Evolutionary conservation across 805 yeast genomes (phyloP).

Genomic region (Candida saitoana): DNA sequence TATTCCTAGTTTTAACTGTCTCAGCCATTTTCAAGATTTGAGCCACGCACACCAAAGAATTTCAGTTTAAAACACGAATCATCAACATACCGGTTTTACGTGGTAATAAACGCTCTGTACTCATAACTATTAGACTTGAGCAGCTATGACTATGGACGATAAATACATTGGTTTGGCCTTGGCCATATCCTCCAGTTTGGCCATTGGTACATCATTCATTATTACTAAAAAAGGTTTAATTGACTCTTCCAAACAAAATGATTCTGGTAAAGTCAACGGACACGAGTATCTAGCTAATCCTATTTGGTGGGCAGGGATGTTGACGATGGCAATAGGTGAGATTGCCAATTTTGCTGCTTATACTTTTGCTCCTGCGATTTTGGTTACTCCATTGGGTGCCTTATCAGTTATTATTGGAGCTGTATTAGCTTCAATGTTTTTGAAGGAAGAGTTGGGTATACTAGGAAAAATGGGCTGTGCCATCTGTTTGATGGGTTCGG

Average conservation of each 20-base stretch:
- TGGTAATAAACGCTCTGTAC: neutral
- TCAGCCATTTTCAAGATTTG: neutral
- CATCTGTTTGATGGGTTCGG: conserved; percentile 81
- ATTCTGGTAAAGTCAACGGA: conserved; percentile 55
- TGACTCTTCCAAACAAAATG: conserved; percentile 58
- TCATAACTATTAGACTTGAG: neutral
- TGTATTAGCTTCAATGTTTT: conserved; percentile 76
- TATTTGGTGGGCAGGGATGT: conserved; percentile 91
- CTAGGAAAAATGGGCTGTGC: conserved; percentile 93
- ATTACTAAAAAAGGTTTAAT: conserved; percentile 83
- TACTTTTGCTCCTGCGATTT: conserved; percentile 90
- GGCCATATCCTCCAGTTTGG: conserved; percentile 82
- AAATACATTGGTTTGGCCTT: conserved; percentile 85
- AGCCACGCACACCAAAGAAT: neutral
- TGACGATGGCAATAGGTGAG: conserved; percentile 88
- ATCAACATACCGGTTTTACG: neutral
- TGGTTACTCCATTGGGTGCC: conserved; percentile 91
- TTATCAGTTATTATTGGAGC: conserved; percentile 89
- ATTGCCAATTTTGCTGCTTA: conserved; percentile 91
- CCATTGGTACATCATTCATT: conserved; percentile 87
- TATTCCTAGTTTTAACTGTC: neutral
- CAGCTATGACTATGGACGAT: conserved; percentile 52
- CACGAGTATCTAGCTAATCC: conserved; percentile 77
- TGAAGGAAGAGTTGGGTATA: conserved; percentile 82
- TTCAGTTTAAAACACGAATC: neutral